Evolutionary conservation across 2,329 filamentous ascomycete species (phyloP).

Genomic region (Fusarium papillatum): DNA sequence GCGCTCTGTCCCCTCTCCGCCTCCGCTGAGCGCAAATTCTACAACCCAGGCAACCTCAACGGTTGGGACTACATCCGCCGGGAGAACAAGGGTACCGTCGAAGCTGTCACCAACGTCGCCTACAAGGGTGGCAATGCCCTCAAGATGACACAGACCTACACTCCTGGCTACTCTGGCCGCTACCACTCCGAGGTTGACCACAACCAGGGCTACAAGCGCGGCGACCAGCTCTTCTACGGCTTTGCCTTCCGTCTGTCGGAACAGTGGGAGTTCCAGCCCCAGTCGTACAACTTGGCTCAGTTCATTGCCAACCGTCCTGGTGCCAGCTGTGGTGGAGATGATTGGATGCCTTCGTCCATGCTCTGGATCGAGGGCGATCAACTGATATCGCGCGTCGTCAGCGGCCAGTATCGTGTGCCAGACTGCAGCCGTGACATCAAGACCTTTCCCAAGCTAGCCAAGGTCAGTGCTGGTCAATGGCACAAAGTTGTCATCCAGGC

Average conservation of each 20-base stretch:
- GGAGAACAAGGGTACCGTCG: conserved; percentile 58
- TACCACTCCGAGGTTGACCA: conserved; percentile 64
- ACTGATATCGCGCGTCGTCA: conserved; percentile 55
- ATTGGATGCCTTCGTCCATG: conserved; percentile 64
- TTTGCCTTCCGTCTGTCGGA: conserved; percentile 64
- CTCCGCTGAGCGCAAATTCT: conserved; percentile 54
- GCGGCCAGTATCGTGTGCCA: conserved; percentile 43
- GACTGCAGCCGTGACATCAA: conserved; percentile 41
- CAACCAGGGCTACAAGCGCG: conserved; percentile 58
- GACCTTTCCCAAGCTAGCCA: conserved; percentile 47
- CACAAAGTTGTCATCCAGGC: conserved; percentile 61
- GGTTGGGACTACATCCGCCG: conserved; percentile 56
- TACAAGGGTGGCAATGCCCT: conserved; percentile 55
- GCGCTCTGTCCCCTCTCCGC: conserved; percentile 40
- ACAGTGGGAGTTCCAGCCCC: conserved; percentile 59
- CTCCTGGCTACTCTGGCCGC: conserved; percentile 55
- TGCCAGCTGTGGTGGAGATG: conserved; percentile 56
- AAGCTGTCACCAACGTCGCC: conserved; percentile 55
- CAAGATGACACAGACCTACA: conserved; percentile 61
- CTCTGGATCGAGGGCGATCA: conserved; percentile 59
- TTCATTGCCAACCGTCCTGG: conserved; percentile 64
- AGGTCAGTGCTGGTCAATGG: conserved; percentile 59
- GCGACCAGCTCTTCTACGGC: conserved; percentile 62
- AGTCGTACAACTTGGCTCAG: conserved; percentile 63
- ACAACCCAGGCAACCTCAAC: conserved; percentile 55